These are phyloP conservation scores for Paulownia fortunei DNA, from an alignment of 257 asterid species.

Conservation along the genomic window DNA sequence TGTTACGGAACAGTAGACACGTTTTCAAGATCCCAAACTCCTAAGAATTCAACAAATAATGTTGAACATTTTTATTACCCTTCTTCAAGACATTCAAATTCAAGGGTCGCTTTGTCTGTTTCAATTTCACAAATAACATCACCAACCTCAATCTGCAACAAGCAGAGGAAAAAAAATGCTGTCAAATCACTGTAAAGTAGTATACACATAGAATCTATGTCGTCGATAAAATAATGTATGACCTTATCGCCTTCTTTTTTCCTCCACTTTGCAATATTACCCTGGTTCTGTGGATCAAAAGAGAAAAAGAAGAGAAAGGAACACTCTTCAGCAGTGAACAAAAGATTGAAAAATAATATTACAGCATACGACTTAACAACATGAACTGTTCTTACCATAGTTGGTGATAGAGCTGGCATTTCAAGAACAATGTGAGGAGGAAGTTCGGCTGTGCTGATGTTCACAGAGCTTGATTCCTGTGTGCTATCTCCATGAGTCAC, in stretches of 20 bases:
- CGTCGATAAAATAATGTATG: slow-evolving; percentile 27
- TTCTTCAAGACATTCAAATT: slow-evolving; percentile 97
- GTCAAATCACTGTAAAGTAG: slow-evolving; percentile 31
- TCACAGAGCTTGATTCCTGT: slow-evolving; percentile 62
- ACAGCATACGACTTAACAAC: slow-evolving; percentile 25
- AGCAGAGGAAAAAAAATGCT: slow-evolving; percentile 26
- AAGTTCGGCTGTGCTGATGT: slow-evolving; percentile 68
- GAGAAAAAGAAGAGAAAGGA: slow-evolving; percentile 22
- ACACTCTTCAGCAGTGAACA: slow-evolving; percentile 33
- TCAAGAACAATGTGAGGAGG: slow-evolving; percentile 92
- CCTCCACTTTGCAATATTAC: slow-evolving; percentile 85
- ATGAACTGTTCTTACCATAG: slow-evolving; percentile 71
- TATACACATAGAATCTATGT: background rate
- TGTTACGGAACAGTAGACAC: slow-evolving; percentile 7
- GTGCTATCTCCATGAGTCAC: slow-evolving; percentile 43
- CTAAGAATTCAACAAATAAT: slow-evolving; percentile 30
- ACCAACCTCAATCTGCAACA: slow-evolving; percentile 91
- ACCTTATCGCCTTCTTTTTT: slow-evolving; percentile 99
- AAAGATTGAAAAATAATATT: slow-evolving; percentile 16
- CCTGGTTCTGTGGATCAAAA: slow-evolving; percentile 76
- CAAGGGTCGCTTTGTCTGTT: slow-evolving; percentile 98
- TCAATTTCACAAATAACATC: slow-evolving; percentile 97
- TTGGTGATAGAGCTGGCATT: slow-evolving; percentile 99
- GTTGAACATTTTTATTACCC: slow-evolving; percentile 63
- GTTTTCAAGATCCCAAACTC: slow-evolving; percentile 21